These are phyloP conservation scores for Sclerotinia minor DNA, from an alignment of 2,329 filamentous ascomycete genomes.

Conservation along the genomic window DNA sequence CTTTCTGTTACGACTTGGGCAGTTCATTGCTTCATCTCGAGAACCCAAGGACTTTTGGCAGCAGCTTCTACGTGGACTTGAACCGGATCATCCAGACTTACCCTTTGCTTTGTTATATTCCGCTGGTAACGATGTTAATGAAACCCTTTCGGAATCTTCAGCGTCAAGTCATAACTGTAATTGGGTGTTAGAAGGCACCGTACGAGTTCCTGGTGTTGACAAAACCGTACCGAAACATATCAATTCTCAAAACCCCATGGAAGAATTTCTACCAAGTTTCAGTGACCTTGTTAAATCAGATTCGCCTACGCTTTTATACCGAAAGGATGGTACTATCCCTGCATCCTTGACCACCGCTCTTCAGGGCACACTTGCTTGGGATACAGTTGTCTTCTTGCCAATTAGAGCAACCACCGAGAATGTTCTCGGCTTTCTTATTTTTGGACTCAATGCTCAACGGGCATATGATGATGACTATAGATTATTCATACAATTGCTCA, in stretches of 20 bases:
- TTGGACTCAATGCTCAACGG: constrained; percentile 75
- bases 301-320: constrained; percentile 12
- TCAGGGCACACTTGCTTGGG: not conserved
- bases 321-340: constrained; percentile 13
- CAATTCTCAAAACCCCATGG: not conserved
- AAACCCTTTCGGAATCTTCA: constrained; percentile 32
- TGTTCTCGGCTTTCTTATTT: constrained; percentile 74
- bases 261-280: constrained; percentile 16
- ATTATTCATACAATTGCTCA: constrained; percentile 73
- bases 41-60: constrained; percentile 73
- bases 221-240: constrained; percentile 18
- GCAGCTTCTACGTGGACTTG: constrained; percentile 64
- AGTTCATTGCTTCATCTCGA: constrained; percentile 69
- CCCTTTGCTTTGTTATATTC: constrained; percentile 78
- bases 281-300: constrained; percentile 12
- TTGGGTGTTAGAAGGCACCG: constrained; percentile 33
- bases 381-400: constrained; percentile 17
- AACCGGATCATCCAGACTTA: constrained; percentile 71
- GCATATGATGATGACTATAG: constrained; percentile 80
- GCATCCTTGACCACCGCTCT: not conserved
- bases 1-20: constrained; percentile 72
- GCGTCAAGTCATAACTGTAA: constrained; percentile 28
- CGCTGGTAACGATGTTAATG: constrained; percentile 59
- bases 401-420: constrained; percentile 58
- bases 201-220: constrained; percentile 26